Base-by-base conservation (phyloP, 768 basidiomycete species). In the Naematelia aurantialba region DNA sequence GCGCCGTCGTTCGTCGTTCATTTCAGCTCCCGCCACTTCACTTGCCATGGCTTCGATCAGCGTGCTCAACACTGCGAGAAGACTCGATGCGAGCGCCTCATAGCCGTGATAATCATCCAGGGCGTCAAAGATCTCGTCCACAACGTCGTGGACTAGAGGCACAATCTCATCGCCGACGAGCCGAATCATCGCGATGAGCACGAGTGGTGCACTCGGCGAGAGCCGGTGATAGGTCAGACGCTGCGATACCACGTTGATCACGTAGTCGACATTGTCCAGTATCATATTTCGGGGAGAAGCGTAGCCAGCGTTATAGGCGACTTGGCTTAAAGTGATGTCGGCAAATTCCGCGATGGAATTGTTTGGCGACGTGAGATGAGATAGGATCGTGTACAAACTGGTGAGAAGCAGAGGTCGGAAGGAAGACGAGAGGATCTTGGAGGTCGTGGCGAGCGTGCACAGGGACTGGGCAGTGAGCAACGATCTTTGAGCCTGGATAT, bases 31-130 rank as follows among this genome's bases (percentile, higher is more conserved):
- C 17, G 59, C 55, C 0, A 68, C 51, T 19, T 76, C 77, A 10
- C 61, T 67, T 61, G 85, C 84, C 65, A 96, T 84, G 30, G 86
- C 88, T 53, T 85, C 85, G 55, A 96, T 82, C 11, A 99, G 86
- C 62, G 94, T 89, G 44, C 83, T 83, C 46, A 99, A 77, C 5
- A 96, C 93, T 47, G 89, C 89, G 24, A 97, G 80, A 2, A 99
- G 81, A 0, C 90, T 89, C 62, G 91, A 89, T 1, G 93, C 89
- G 21, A 98, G 78, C 25, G 86, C 73, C 21, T 85, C 85, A 77
- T 99, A 97, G 13, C 92, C 94, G 75, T 98, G 94, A 73, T 85
- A 98, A 63, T 96, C 91, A 69, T 98, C 96, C 19, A 98, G 80
- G 26, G 92, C 85, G 76, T 97, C 94, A 66, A 98, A 98, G 61